These are phyloP conservation scores for Chlamydomonas sphaeroides DNA, from an alignment of 139 green algal genomes.

Conservation along the genomic window DNA sequence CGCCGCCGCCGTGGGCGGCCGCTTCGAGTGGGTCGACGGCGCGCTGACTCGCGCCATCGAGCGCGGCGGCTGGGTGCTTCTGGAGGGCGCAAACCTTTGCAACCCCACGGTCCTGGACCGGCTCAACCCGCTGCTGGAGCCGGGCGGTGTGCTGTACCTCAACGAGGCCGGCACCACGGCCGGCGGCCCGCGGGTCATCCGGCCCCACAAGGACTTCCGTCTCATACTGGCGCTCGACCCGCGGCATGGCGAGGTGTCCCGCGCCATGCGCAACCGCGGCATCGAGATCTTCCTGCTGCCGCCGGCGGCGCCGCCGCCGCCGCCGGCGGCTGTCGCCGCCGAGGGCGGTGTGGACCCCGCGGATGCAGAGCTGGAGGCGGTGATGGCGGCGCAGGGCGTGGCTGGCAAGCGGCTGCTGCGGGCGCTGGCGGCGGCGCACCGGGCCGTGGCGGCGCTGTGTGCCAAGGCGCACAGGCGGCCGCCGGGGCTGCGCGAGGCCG, in stretches of 20 bases:
- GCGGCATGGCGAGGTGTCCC: conserved; percentile 90
- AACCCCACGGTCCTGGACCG: conserved; percentile 96
- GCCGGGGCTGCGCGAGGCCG: conserved; percentile 65
- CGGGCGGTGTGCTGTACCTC: conserved; percentile 83
- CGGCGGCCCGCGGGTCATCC: conserved; percentile 67
- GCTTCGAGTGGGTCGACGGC: conserved; percentile 99
- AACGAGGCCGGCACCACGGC: conserved; percentile 81
- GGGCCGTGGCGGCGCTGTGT: conserved; percentile 29
- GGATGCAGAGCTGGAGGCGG: conserved; percentile 9
- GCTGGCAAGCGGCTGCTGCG: conserved; percentile 28
- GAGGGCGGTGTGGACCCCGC: not conserved
- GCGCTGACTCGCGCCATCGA: conserved; percentile 85
- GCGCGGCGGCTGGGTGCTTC: conserved; percentile 92
- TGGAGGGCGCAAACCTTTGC: conserved; percentile 97
- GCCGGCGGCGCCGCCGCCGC: not conserved
- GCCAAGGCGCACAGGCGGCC: conserved; percentile 40
- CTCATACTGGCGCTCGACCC: conserved; percentile 95
- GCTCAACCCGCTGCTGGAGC: conserved; percentile 97
- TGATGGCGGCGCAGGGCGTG: conserved; percentile 15
- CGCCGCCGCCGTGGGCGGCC: conserved; percentile 61
- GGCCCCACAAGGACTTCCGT: conserved; percentile 91
- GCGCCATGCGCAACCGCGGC: conserved; percentile 97
- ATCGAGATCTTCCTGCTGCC: conserved; percentile 92
- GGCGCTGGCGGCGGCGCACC: conserved; percentile 67
- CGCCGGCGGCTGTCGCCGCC: not conserved